A percentile compares a stretch with the other conserved stretches of the same genome.
These are phyloP conservation scores for Favolaschia claudopus DNA, from an alignment of 768 basidiomycete species.

Conservation along the genomic window DNA sequence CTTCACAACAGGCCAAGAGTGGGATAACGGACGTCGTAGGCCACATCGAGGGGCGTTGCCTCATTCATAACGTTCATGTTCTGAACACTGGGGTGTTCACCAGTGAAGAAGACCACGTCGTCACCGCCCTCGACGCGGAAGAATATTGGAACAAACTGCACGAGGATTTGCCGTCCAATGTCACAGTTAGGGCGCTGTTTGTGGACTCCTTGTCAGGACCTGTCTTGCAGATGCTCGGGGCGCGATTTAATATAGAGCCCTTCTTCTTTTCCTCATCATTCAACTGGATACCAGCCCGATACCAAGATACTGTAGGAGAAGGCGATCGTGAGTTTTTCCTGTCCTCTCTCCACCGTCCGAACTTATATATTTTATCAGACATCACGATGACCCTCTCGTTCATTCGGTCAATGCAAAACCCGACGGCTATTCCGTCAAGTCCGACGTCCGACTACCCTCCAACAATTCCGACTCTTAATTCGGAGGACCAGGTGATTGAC, in stretches of 20 bases:
- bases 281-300: constrained; percentile 67
- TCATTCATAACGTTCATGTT: constrained; percentile 51
- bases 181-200: constrained; percentile 59
- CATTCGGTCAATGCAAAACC: constrained; percentile 48
- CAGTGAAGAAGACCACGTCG: constrained; percentile 25
- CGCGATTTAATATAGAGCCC: constrained; percentile 62
- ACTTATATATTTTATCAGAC: constrained; percentile 45
- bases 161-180: constrained; percentile 35
- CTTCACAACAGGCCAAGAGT: constrained; percentile 49
- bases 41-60: constrained; percentile 32
- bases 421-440: constrained; percentile 32
- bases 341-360: neutral
- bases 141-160: constrained; percentile 44
- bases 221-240: constrained; percentile 52
- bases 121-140: constrained; percentile 31
- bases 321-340: constrained; percentile 44
- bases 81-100: constrained; percentile 42
- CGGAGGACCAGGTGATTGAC: constrained; percentile 51
- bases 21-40: constrained; percentile 41
- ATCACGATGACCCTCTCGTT: constrained; percentile 65
- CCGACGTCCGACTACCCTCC: constrained; percentile 26
- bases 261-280: constrained; percentile 71
- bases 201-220: constrained; percentile 57
- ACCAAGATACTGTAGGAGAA: constrained; percentile 52
- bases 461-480: constrained; percentile 6